These are phyloP conservation scores for Aphanomyces stellatus DNA, from an alignment of 352 stramenopile genomes.

Conservation along the genomic window DNA sequence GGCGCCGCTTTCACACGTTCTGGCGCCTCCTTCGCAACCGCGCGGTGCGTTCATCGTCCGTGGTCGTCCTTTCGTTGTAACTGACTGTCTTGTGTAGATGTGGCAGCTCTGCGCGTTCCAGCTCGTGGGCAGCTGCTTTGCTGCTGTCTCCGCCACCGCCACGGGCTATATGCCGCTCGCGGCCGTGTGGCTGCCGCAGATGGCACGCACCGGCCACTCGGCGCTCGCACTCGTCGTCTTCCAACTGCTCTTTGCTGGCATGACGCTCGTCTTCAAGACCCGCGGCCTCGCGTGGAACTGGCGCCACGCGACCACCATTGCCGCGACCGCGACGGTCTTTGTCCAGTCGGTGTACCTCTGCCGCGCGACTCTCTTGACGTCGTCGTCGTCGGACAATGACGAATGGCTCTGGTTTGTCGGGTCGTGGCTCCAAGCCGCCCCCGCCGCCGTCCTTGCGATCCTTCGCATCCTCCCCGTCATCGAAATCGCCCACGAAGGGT, in stretches of 20 bases:
- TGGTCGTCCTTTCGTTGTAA: not conserved
- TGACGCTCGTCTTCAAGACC: not conserved
- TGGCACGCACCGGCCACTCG: not conserved
- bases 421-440: not conserved
- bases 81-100: not conserved
- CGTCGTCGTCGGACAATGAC: not conserved
- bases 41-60: not conserved
- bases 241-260: not conserved
- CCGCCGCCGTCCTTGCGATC: not conserved
- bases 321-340: not conserved
- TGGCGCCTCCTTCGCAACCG: constrained; percentile 4
- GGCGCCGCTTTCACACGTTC: constrained; percentile 1
- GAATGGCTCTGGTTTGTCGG: not conserved
- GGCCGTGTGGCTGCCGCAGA: no score
- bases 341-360: not conserved
- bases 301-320: not conserved
- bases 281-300: not conserved
- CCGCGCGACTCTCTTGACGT: no score
- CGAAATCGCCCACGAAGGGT: not conserved
- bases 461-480: constrained; percentile 4
- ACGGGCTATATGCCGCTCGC: not conserved
- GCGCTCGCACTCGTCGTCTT: not conserved
- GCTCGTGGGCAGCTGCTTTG: not conserved
- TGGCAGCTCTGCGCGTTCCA: constrained; percentile 7
- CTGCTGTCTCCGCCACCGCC: not conserved